phyloP scores from a whole-genome alignment of 805 yeast genomes.

The Hemisphaericaspora nanyangensis region DNA sequence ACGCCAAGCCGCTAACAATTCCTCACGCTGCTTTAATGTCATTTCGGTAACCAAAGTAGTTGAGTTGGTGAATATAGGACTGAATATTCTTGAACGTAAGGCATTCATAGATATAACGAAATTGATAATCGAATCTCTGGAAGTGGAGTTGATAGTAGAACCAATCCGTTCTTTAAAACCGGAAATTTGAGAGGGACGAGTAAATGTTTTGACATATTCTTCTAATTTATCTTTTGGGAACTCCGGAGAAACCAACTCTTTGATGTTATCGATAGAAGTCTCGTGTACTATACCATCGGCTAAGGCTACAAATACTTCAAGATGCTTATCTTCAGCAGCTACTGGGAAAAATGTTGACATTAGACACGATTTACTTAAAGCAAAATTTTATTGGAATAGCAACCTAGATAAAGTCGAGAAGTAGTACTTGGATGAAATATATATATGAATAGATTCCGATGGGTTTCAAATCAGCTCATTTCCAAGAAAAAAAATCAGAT shows the following conservation, averaged over 20 bases:
- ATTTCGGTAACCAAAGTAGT: conserved; percentile 33
- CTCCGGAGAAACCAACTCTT: conserved; percentile 19
- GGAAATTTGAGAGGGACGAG: conserved; percentile 29
- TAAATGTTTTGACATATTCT: conserved; percentile 22
- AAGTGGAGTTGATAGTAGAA: conserved; percentile 11
- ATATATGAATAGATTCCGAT: background rate
- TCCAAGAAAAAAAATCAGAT: background rate
- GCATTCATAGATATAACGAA: conserved; percentile 22
- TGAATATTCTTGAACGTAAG: conserved; percentile 27
- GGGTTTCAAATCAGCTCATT: background rate
- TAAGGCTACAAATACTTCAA: conserved; percentile 24
- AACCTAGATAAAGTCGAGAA: background rate
- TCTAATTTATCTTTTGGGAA: conserved; percentile 25
- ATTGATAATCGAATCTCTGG: conserved; percentile 14
- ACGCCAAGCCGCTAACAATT: conserved; percentile 35
- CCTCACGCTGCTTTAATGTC: conserved; percentile 28
- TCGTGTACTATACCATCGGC: conserved; percentile 36
- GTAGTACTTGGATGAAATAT: background rate
- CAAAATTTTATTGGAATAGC: no score
- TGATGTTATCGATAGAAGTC: conserved; percentile 23
- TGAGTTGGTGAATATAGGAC: conserved; percentile 33
- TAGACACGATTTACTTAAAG: no score
- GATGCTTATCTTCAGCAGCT: conserved; percentile 14
- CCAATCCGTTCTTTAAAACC: conserved; percentile 17
- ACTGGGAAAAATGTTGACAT: background rate